These are phyloP conservation scores for Arxiozyma slooffiae DNA, from an alignment of 1,139 yeast genomes.

Conservation along the genomic window DNA sequence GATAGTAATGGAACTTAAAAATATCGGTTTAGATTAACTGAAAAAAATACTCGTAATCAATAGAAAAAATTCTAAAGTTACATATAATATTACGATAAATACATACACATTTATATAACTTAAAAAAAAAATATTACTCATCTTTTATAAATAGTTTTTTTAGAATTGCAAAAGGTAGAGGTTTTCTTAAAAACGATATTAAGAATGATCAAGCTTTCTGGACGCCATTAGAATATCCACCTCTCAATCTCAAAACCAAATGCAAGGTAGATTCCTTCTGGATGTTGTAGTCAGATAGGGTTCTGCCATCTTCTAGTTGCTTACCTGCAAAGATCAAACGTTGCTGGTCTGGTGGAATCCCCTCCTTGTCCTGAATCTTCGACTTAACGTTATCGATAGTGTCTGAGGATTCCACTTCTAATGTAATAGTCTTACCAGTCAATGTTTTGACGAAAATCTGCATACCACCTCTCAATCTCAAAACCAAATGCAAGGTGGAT, in stretches of 20 bases:
- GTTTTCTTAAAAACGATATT: neutral
- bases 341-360: conserved; percentile 98
- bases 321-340: conserved; percentile 98
- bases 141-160: neutral
- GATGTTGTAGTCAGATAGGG: conserved; percentile 56
- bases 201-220: neutral
- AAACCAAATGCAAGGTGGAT: conserved; percentile 48
- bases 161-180: neutral
- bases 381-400: conserved; percentile 82
- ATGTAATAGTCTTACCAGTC: conserved; percentile 62
- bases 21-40: conserved; percentile 6
- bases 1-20: conserved; percentile 33
- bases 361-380: conserved; percentile 97
- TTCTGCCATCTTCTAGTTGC: conserved; percentile 69
- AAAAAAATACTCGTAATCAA: too few species aligned
- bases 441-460: conserved; percentile 52
- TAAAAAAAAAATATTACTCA: neutral
- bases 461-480: conserved; percentile 61
- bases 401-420: conserved; percentile 64
- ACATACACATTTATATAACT: neutral
- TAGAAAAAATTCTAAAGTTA: neutral
- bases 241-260: conserved; percentile 49
- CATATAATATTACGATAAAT: neutral
- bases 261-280: conserved; percentile 57
- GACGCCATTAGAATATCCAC: conserved; percentile 32